Base-by-base conservation (phyloP, 2,329 filamentous ascomycete species). In the Teratosphaeria nubilosa region DNA sequence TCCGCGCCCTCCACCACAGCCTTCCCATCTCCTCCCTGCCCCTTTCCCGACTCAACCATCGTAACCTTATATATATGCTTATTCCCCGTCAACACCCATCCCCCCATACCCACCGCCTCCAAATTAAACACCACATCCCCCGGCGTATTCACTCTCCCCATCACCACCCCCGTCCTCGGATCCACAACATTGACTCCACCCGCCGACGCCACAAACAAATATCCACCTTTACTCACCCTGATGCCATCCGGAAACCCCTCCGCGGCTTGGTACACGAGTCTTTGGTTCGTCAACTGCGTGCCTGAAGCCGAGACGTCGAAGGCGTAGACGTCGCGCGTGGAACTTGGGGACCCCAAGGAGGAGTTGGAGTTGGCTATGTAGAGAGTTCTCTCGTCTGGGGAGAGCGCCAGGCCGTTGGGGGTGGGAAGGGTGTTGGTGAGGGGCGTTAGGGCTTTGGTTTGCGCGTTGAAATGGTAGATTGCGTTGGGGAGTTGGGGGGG, bases 381-480 rank as follows among this genome's bases (percentile, higher is more conserved):
- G 1, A 68, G 57, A 1, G 62, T 67, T 14, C 54, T 59, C 48
- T 66, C 63, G 41, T 68, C 67, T 3, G 57, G 48, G 5, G 61
- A 63, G 1, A 69, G 54, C 6, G 64, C 63, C 10, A 68, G 58
- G 11, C 67, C 67, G 51, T 69, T 69, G 0, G 67, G 63, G 54
- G 59, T 66, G 9, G 45, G 52, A 1, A 64, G 56, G 0, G 76
- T 76, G 0, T 78, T 78, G 0, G 82, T 81, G 1, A 82, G 80
- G 0, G 79, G 77, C 0, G 75, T 75, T 2, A 84, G 68, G 0
- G 77, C 76, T 0, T 78, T 78, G 0, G 78, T 83, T 0, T 60
- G 63, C 1, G 77, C 74, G 53, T 81, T 76, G 50, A 79, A 77
- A 2, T 81, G 78, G 65, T 85, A 86, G 0, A 85, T 79, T 62